Conservation (phyloP, 345 rosid genomes). For the Boechera stricta region DNA sequence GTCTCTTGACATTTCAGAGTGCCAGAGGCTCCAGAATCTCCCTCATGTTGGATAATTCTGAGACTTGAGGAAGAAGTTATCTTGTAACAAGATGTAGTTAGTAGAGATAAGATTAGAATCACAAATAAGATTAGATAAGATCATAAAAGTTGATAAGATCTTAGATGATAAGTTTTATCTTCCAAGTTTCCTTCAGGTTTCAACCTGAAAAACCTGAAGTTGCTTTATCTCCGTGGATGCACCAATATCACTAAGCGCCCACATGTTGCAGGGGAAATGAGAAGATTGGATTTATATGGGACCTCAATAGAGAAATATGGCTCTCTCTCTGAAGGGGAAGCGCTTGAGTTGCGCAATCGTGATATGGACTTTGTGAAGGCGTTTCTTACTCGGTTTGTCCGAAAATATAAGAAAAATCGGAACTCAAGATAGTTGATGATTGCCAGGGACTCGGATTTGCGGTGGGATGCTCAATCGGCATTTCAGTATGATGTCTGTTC, state of each 20-base stretch:
- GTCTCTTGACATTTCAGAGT: constrained; percentile 25
- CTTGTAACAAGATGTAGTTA: too few relatives aligned
- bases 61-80: too few relatives aligned
- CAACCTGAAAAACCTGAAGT: constrained; percentile 28
- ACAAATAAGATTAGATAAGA: too few relatives aligned
- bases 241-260: constrained; percentile 20
- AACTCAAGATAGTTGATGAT: constrained; percentile 22
- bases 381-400: constrained; percentile 18
- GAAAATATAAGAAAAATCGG: constrained; percentile 5
- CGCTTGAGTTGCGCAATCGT: constrained; percentile 11
- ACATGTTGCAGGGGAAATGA: constrained; percentile 28
- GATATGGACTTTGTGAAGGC: constrained; percentile 22
- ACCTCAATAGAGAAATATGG: constrained; percentile 36
- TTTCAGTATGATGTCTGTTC: too few relatives aligned
- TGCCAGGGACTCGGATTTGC: not conserved
- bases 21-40: constrained; percentile 23
- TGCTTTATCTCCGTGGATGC: constrained; percentile 38
- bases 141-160: too few relatives aligned
- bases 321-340: constrained; percentile 19
- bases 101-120: too few relatives aligned
- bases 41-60: not conserved
- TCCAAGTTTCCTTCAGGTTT: not conserved
- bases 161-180: too few relatives aligned
- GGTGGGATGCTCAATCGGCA: too few relatives aligned
- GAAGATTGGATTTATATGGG: constrained; percentile 33